phyloP scores from a whole-genome alignment of 768 basidiomycete species.

The Mycena filopes region DNA sequence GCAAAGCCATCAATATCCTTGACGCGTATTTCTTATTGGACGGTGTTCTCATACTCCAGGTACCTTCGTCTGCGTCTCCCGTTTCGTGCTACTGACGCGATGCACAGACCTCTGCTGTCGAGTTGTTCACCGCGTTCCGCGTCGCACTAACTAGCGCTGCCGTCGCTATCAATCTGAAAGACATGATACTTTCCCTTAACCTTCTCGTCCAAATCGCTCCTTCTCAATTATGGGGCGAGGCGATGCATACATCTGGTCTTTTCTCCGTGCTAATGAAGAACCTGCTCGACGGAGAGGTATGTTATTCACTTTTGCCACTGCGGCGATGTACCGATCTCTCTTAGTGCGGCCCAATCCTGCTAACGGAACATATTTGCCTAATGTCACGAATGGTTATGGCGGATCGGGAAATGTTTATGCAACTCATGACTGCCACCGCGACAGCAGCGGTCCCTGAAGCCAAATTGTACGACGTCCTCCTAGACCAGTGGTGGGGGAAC shows the following conservation, averaged over 20 bases:
- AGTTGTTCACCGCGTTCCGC: slow-evolving; percentile 68
- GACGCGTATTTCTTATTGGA: slow-evolving; percentile 87
- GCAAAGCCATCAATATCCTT: slow-evolving; percentile 70
- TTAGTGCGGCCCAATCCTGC: slow-evolving; percentile 54
- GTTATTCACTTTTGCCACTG: neutral
- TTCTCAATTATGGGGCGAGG: slow-evolving; percentile 73
- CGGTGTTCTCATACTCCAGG: slow-evolving; percentile 69
- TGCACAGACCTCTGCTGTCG: slow-evolving; percentile 60
- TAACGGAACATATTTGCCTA: slow-evolving; percentile 79
- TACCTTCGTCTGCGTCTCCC: slow-evolving; percentile 40
- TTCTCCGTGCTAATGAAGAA: slow-evolving; percentile 71
- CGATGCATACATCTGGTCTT: slow-evolving; percentile 79
- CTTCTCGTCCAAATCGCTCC: slow-evolving; percentile 74
- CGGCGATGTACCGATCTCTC: slow-evolving; percentile 11
- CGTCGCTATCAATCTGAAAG: slow-evolving; percentile 65
- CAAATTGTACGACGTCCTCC: slow-evolving; percentile 69
- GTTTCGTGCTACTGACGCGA: neutral
- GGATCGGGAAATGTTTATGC: slow-evolving; percentile 74
- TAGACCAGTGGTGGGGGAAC: slow-evolving; percentile 88
- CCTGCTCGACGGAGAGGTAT: slow-evolving; percentile 75
- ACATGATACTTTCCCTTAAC: slow-evolving; percentile 68
- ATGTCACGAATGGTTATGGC: slow-evolving; percentile 78
- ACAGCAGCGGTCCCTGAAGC: slow-evolving; percentile 58
- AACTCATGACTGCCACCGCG: slow-evolving; percentile 75
- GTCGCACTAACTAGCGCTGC: slow-evolving; percentile 61